Percentiles rank a stretch among this genome's conserved stretches.
Conservation (phyloP, 2,329 filamentous ascomycete genomes). For the Graphilbum fragrans region DNA sequence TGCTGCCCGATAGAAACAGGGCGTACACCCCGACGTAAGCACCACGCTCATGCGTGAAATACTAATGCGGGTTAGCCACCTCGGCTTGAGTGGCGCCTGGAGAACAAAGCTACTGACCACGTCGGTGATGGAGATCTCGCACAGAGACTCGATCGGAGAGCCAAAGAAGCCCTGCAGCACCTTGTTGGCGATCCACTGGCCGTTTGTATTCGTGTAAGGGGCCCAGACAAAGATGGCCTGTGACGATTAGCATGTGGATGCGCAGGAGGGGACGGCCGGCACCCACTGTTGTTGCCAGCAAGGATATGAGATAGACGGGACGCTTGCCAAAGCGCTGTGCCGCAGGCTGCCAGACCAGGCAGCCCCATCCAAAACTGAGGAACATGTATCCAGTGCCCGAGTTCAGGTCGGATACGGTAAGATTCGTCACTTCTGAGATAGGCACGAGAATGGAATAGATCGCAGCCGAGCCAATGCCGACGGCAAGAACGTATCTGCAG, state of each 20-base stretch:
- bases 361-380: conserved; percentile 28
- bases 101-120: no score
- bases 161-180: no score
- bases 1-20: conserved; percentile 29
- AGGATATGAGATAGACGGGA: conserved; percentile 10
- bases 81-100: no score
- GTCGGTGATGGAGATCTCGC: no score
- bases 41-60: conserved; percentile 17
- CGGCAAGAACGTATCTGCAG: no score
- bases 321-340: conserved; percentile 27
- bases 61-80: conserved; percentile 26
- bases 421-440: conserved; percentile 30
- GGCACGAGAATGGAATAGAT: conserved; percentile 24
- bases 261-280: no score
- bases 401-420: conserved; percentile 30
- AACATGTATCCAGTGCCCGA: conserved; percentile 34
- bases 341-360: conserved; percentile 33
- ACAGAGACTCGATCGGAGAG: conserved; percentile 22
- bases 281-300: conserved; percentile 16
- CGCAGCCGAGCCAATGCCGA: no score
- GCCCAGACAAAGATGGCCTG: no score
- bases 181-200: no score
- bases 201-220: no score
- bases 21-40: conserved; percentile 29
- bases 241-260: no score